phyloP scores from a whole-genome alignment of 2,329 filamentous ascomycete genomes.

The Cryphonectria parasitica region DNA sequence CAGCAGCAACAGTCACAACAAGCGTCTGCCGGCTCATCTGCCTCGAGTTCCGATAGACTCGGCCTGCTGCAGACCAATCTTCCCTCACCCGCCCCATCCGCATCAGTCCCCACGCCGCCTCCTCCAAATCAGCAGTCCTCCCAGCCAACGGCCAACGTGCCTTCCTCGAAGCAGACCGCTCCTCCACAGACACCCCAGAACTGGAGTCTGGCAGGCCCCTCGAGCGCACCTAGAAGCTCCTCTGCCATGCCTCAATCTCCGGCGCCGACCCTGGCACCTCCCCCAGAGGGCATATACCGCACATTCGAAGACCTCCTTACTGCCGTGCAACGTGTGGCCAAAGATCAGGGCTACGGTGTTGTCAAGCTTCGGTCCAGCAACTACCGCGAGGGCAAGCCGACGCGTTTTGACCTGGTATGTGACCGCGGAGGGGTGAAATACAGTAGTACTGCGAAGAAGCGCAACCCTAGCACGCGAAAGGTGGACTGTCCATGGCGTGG shows the following conservation, averaged over 20 bases:
- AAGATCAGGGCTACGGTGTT: constrained; percentile 65
- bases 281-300: constrained; percentile 63
- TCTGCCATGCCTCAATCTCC: constrained; percentile 52
- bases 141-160: constrained; percentile 26
- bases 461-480: constrained; percentile 66
- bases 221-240: constrained; percentile 37
- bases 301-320: constrained; percentile 63
- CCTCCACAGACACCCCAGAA: constrained; percentile 29
- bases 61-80: constrained; percentile 28
- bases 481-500: constrained; percentile 67
- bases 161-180: constrained; percentile 28
- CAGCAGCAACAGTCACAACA: constrained; percentile 33
- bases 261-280: constrained; percentile 54
- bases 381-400: constrained; percentile 65
- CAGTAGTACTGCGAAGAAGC: constrained; percentile 67
- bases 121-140: constrained; percentile 27
- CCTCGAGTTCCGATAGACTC: constrained; percentile 26
- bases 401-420: constrained; percentile 65
- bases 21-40: constrained; percentile 27
- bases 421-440: constrained; percentile 68
- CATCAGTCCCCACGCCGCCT: constrained; percentile 29
- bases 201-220: constrained; percentile 28
- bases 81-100: constrained; percentile 29
- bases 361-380: constrained; percentile 67
- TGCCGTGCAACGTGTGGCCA: constrained; percentile 62